Evolutionary conservation across 1,139 yeast species (phyloP), one percentile per base, ranked within the genome.

Genomic region (Zygoascus meyerae): DNA sequence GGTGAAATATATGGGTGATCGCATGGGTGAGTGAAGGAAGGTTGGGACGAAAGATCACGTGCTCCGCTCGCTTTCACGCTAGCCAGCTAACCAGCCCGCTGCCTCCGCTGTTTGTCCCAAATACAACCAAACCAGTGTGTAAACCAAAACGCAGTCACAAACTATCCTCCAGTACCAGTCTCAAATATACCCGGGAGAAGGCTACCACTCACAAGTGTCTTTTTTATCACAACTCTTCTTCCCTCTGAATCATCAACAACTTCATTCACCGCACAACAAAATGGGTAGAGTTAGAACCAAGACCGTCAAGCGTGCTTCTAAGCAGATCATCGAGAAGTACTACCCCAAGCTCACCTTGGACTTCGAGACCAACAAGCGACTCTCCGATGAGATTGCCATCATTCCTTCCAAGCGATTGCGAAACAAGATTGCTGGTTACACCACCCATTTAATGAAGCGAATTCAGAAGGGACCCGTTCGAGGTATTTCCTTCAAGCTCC

Each of bases 341-440:
- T 94, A 94, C 84, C 99, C 99, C 76, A 92, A 94, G 83, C 89
- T 94, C 77, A 92, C 98, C 69, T 79, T 87, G 79, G 99, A 94
- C 77, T 94, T 94, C 75, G 97, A 94, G 83, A 87, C 95, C 86
- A 94, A 94, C 97, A 94, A 94, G 84, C 92, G 97, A 81, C 85
- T 94, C 74, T 85, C 96, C 68, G 85, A 87, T 70, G 97, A 94
- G 77, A 87, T 94, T 69, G 98, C 99, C 67, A 90, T 86, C 75
- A 94, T 94, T 73, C 97, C 94, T 77, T 87, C 98, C 70, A 94
- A 94, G 86, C 90, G 98, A 80, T 86, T 94, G 75, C 92, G 98
- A 83, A 94, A 94, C 94, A 92, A 92, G 89, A 94, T 92, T 72
- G 98, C 99, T 74, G 99, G 99, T 74, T 92, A 90, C 95, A 92